Conservation (phyloP, 2,329 filamentous ascomycete genomes). For the Elsinoe fawcettii region DNA sequence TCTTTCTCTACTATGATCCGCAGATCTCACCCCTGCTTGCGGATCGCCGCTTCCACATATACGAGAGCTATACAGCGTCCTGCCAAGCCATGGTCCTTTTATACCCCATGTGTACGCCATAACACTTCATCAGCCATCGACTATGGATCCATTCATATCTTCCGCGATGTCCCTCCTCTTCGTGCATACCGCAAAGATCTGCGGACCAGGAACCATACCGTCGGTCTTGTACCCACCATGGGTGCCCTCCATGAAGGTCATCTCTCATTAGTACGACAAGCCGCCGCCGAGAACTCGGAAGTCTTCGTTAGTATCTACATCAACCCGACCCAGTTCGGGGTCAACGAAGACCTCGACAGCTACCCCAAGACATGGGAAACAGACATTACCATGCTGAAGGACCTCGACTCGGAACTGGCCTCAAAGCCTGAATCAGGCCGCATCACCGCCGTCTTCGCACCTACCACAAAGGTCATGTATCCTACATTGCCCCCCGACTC, state of each 20-base stretch:
- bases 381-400: conserved; percentile 60
- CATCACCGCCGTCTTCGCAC: conserved; percentile 78
- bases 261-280: conserved; percentile 73
- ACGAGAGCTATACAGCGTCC: background rate
- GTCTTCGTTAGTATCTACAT: conserved; percentile 91
- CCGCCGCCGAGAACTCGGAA: conserved; percentile 73
- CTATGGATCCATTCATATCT: conserved; percentile 53
- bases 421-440: conserved; percentile 44
- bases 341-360: conserved; percentile 75
- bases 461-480: conserved; percentile 77
- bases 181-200: conserved; percentile 63
- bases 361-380: conserved; percentile 86
- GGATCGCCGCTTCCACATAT: background rate
- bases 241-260: conserved; percentile 92
- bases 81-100: background rate
- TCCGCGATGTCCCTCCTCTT: conserved; percentile 66
- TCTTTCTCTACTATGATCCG: background rate
- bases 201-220: conserved; percentile 57
- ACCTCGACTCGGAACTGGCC: conserved; percentile 66
- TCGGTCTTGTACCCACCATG: conserved; percentile 94
- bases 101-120: background rate
- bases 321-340: conserved; percentile 92
- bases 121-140: background rate
- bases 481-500: conserved; percentile 68
- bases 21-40: background rate